phyloP scores from a whole-genome alignment of 306 rosid genomes.

The Delonix regia region DNA sequence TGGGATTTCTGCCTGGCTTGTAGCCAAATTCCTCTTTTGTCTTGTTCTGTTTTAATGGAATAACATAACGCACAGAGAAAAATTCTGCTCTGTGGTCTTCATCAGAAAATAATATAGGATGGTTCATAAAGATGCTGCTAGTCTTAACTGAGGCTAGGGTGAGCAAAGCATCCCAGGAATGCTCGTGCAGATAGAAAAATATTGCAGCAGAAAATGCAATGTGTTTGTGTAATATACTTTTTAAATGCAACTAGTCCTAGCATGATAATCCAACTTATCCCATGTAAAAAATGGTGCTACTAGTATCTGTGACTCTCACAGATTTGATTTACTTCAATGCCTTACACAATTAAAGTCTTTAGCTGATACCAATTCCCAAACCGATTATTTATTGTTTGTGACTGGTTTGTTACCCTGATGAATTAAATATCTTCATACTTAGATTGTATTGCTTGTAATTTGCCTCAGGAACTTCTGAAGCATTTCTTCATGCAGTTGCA shows the following conservation, averaged over 20 bases:
- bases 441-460: constrained; percentile 18
- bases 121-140: background rate
- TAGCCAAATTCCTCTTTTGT: too few relatives aligned
- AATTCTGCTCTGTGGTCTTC: too few relatives aligned
- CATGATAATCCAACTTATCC: background rate
- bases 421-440: constrained; percentile 18
- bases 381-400: constrained; percentile 13
- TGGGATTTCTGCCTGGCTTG: too few relatives aligned
- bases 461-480: constrained; percentile 88
- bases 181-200: background rate
- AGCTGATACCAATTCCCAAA: constrained; percentile 8
- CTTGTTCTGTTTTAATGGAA: too few relatives aligned
- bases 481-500: constrained; percentile 95
- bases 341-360: constrained; percentile 2
- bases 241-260: background rate
- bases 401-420: constrained; percentile 16
- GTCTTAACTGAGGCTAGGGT: background rate
- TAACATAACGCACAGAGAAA: too few relatives aligned
- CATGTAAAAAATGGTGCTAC: background rate
- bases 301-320: background rate
- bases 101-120: background rate
- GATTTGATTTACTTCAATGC: constrained; percentile 26
- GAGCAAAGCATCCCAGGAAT: constrained; percentile 1
- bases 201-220: background rate
- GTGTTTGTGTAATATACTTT: constrained; percentile 4